Percentiles rank a stretch among this genome's conserved stretches.
These are phyloP conservation scores for Hibiscus mutabilis DNA, from an alignment of 345 rosid genomes.

Conservation along the genomic window DNA sequence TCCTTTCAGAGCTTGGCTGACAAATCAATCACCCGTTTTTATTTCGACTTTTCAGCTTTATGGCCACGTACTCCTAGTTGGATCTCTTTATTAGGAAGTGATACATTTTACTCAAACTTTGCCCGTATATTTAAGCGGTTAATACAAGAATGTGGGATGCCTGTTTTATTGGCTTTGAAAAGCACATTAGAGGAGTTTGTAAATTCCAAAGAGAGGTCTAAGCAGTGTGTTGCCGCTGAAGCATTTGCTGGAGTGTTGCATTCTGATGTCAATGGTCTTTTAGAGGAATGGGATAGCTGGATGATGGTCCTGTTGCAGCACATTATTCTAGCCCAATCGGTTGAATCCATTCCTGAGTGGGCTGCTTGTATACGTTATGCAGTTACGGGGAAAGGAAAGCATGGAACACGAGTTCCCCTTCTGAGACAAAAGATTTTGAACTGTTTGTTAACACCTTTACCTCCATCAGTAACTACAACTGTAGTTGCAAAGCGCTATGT, in stretches of 20 bases:
- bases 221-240: constrained; percentile 99
- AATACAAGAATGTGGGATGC: constrained; percentile 89
- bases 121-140: constrained; percentile 93
- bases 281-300: constrained; percentile 88
- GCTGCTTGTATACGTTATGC: constrained; percentile 96
- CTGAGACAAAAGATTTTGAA: constrained; percentile 77
- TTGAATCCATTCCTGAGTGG: constrained; percentile 97
- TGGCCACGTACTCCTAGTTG: constrained; percentile 99
- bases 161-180: constrained; percentile 63
- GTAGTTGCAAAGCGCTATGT: constrained; percentile 92
- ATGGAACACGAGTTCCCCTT: constrained; percentile 71
- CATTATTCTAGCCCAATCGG: constrained; percentile 73
- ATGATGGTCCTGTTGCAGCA: constrained; percentile 74
- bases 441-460: constrained; percentile 71
- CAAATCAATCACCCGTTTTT: constrained; percentile 91
- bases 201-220: constrained; percentile 85
- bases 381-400: constrained; percentile 95
- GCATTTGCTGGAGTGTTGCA: constrained; percentile 91
- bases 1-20: constrained; percentile 87
- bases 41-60: constrained; percentile 88
- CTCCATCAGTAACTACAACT: constrained; percentile 73
- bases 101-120: constrained; percentile 84
- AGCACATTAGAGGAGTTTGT: constrained; percentile 74
- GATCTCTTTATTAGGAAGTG: constrained; percentile 87
- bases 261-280: constrained; percentile 80